phyloP scores from a whole-genome alignment of 495 filamentous ascomycete genomes.

The Chlorociboria aeruginascens region DNA sequence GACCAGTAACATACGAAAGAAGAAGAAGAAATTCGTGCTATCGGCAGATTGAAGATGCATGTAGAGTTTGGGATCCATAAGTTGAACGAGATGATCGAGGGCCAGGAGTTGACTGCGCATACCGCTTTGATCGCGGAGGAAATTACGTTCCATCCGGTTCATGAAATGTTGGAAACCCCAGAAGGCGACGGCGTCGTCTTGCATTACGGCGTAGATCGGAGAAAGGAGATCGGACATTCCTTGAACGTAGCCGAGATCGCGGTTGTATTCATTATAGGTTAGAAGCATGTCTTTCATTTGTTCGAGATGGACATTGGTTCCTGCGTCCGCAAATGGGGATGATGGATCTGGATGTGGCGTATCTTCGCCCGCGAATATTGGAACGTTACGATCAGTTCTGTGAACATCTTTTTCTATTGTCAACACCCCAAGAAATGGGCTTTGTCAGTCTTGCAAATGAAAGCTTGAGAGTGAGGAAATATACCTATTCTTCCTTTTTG shows the following conservation, averaged over 20 bases:
- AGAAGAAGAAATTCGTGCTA: constrained; percentile 98
- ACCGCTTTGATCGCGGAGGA: constrained; percentile 86
- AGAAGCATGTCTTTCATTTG: constrained; percentile 99
- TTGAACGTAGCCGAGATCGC: constrained; percentile 88
- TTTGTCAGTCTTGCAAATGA: constrained; percentile 11
- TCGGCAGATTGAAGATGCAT: constrained; percentile 80
- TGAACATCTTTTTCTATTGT: constrained; percentile 91
- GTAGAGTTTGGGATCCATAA: constrained; percentile 93
- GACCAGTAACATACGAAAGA: constrained; percentile 95
- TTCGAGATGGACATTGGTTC: constrained; percentile 95
- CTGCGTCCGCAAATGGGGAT: constrained; percentile 80
- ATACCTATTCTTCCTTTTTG: constrained; percentile 88
- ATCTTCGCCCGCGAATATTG: constrained; percentile 91
- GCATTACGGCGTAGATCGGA: constrained; percentile 90
- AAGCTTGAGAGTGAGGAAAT: constrained; percentile 2
- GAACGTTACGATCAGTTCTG: constrained; percentile 84
- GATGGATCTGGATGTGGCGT: constrained; percentile 97
- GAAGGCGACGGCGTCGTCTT: constrained; percentile 93
- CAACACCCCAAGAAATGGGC: constrained; percentile 27
- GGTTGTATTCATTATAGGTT: constrained; percentile 96
- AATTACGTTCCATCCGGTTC: constrained; percentile 97
- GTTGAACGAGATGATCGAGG: constrained; percentile 84
- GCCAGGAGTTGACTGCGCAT: constrained; percentile 88
- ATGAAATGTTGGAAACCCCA: constrained; percentile 96
- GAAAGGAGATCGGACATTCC: constrained; percentile 97